Conservation (phyloP, 345 rosid species). For the Populus euphratica region DNA sequence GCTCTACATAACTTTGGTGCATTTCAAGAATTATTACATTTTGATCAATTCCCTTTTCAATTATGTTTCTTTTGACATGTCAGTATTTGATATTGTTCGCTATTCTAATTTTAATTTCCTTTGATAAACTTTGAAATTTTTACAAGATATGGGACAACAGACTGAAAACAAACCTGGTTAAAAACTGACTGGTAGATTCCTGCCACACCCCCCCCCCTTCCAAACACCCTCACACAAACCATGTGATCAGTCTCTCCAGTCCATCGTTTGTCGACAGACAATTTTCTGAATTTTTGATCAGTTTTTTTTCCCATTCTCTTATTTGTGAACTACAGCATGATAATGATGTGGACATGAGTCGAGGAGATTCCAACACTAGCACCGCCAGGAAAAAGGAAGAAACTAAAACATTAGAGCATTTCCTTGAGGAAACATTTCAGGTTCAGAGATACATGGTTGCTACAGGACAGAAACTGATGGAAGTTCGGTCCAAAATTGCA, state of each 20-base stretch:
- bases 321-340: slow-evolving; percentile 45
- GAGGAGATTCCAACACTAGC: slow-evolving; percentile 26
- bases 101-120: neutral
- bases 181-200: neutral
- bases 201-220: neutral
- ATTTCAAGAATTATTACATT: neutral
- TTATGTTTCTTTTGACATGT: neutral
- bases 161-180: too few species aligned
- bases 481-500: slow-evolving; percentile 65
- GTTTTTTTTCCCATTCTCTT: neutral
- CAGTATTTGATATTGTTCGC: neutral
- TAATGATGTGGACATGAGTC: slow-evolving; percentile 29
- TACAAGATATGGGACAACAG: too few species aligned
- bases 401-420: slow-evolving; percentile 59
- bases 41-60: neutral
- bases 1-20: neutral
- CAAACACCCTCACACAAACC: neutral
- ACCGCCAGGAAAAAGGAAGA: slow-evolving; percentile 35
- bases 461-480: slow-evolving; percentile 76
- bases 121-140: neutral
- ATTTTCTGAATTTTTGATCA: neutral
- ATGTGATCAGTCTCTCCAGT: neutral
- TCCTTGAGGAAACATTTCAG: slow-evolving; percentile 83
- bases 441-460: slow-evolving; percentile 79
- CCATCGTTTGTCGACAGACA: neutral